Percentiles rank a stretch among this genome's conserved stretches.
Evolutionary conservation across 2,329 filamentous ascomycete genomes (phyloP).

Genomic region (Penicillium sp.): DNA sequence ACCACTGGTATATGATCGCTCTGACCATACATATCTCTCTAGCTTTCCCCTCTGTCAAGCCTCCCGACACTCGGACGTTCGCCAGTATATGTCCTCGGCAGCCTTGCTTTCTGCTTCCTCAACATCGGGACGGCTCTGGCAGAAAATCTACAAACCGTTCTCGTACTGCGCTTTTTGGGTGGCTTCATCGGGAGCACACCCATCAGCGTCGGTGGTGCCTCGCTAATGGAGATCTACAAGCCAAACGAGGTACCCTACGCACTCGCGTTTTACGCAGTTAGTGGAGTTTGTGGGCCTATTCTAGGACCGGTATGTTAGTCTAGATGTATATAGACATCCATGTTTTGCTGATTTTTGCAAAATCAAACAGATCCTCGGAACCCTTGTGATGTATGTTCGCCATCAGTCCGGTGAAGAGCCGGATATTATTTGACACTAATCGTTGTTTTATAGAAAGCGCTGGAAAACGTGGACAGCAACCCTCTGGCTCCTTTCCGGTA

Average conservation of each 20-base stretch:
- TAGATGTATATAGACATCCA: not conserved
- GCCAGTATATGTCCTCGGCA: too few relatives aligned
- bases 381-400: not conserved
- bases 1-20: too few relatives aligned
- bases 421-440: too few relatives aligned
- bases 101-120: too few relatives aligned
- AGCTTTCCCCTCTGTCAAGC: too few relatives aligned
- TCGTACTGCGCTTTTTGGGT: conserved; percentile 18
- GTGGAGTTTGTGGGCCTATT: conserved; percentile 16
- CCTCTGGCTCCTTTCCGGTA: too few relatives aligned
- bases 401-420: not conserved
- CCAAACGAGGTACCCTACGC: conserved; percentile 9
- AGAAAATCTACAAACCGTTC: conserved; percentile 19
- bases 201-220: conserved; percentile 12
- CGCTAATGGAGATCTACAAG: conserved; percentile 13
- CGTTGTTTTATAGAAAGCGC: too few relatives aligned
- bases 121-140: not conserved
- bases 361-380: not conserved
- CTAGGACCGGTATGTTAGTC: not conserved
- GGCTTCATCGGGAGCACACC: conserved; percentile 8
- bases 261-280: conserved; percentile 16
- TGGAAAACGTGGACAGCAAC: too few relatives aligned
- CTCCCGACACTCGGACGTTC: too few relatives aligned
- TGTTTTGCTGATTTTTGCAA: not conserved
- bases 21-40: too few relatives aligned